These are phyloP conservation scores for Papiliotrema fonsecae DNA, from an alignment of 1,284 basidiomycete species.

Conservation along the genomic window DNA sequence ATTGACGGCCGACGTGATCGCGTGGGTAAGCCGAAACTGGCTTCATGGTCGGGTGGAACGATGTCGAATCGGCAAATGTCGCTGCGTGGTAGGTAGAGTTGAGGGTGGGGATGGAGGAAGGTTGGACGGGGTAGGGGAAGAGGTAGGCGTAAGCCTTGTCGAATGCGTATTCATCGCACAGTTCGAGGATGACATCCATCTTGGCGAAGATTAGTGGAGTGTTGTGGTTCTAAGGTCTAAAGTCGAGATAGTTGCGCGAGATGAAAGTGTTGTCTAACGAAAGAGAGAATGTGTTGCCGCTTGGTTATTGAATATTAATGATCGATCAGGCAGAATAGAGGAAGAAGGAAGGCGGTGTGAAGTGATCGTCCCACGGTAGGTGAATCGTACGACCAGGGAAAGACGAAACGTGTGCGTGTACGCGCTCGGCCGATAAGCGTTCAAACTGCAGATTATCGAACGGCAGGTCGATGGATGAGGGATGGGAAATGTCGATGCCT, in stretches of 20 bases:
- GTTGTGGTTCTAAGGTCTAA: too few relatives aligned
- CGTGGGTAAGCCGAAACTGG: constrained; percentile 49
- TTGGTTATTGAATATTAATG: too few relatives aligned
- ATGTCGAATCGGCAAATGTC: constrained; percentile 21
- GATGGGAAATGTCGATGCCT: background rate
- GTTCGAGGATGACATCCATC: constrained; percentile 77
- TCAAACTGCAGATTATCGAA: background rate
- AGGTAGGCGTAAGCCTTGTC: constrained; percentile 72
- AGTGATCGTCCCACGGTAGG: too few relatives aligned
- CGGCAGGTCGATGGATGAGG: background rate
- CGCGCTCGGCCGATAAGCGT: background rate
- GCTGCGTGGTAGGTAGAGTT: constrained; percentile 32
- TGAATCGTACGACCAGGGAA: background rate
- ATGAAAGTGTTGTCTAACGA: too few relatives aligned
- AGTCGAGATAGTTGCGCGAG: too few relatives aligned
- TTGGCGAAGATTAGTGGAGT: constrained; percentile 9
- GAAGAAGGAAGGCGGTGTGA: background rate
- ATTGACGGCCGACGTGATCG: constrained; percentile 72
- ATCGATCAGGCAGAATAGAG: too few relatives aligned
- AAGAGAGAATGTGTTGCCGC: too few relatives aligned
- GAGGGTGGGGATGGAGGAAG: constrained; percentile 27
- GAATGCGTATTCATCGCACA: constrained; percentile 69
- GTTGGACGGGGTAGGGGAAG: constrained; percentile 59
- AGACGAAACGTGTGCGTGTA: too few relatives aligned
- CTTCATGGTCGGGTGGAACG: constrained; percentile 14